phyloP scores from a whole-genome alignment of 73 alveolate genomes.

The Uronychia binucleata region DNA sequence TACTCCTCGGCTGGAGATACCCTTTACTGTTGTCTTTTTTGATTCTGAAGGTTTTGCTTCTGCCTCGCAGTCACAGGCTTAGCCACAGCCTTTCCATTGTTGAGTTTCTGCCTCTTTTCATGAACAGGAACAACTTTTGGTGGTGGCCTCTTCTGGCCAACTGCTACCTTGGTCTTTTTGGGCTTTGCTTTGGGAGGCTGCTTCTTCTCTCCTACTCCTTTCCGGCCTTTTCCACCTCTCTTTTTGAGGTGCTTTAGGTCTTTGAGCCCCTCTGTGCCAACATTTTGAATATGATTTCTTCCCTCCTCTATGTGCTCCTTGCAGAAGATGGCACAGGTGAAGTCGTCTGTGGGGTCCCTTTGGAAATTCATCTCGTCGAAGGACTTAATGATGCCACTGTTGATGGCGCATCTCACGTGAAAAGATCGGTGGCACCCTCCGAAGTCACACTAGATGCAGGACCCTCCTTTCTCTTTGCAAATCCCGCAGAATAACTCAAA shows the following conservation, averaged over 20 bases:
- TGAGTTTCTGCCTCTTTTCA: too few species aligned
- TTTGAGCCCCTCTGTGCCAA: not conserved
- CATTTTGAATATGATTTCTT: not conserved
- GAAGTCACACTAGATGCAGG: constrained; percentile 13
- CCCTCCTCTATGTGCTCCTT: constrained; percentile 8
- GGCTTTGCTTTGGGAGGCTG: too few species aligned
- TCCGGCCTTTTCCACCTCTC: not conserved
- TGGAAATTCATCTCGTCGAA: constrained; percentile 14
- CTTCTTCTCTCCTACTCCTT: too few species aligned
- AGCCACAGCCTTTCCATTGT: too few species aligned
- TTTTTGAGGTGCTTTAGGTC: not conserved
- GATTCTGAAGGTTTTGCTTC: too few species aligned
- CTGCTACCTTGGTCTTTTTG: too few species aligned
- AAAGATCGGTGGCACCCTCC: not conserved
- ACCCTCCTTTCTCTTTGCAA: constrained; percentile 12
- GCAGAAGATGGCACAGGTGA: constrained; percentile 4
- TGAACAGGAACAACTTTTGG: too few species aligned
- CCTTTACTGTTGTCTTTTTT: too few species aligned
- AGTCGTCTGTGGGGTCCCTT: not conserved
- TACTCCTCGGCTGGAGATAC: too few species aligned
- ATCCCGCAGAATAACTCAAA: not conserved
- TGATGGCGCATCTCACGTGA: constrained; percentile 26
- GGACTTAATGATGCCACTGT: not conserved
- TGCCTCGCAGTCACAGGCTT: too few species aligned
- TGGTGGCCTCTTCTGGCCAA: too few species aligned